Base-by-base conservation (phyloP, 345 rosid species). In the Luvunga scandens region DNA sequence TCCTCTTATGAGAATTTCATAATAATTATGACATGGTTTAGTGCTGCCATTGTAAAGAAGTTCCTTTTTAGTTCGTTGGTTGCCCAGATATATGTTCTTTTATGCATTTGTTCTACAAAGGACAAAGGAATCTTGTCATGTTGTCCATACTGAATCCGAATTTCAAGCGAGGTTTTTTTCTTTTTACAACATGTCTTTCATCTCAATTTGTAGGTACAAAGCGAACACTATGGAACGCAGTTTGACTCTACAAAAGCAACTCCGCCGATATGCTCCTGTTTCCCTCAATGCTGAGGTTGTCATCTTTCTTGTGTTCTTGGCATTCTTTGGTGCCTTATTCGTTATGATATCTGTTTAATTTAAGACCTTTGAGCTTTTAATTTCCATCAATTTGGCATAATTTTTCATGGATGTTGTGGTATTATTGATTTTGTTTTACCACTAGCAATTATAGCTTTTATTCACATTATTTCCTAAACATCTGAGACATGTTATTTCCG, bases 271-370 rank as follows among this genome's bases (percentile, higher is more conserved):
- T 86, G 90, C 92, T 79, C 77, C 93, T 42, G 94, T 91, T 88
- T 79, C 96, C 71, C 91, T 95, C 6, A 75, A 78, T 84, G 90
- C 91, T 55, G 91, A 93, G 89, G 99, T 94, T 76, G n/a, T 75
- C 57, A 53, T 39, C 65, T 76, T 65, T 76, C 68, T 39, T 73
- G 75, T 76, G 56, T 73, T 25, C 71, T 74, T 64, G 68, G 50
- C 18, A 24, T 62, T 66, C 33, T 67, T 27, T 24, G 0, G 39
- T 81, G 28, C 42, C n/a, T 64, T 71, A 38, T 33, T 56, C 25
- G n/a, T 71, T 71, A 14, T 45, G 38, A 36, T 30, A 61, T 69
- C 21, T 79, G 68, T 39, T 77, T 69, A 25, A 66, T 75, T 27
- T 60, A 27, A 55, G 31, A 25, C 9, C 59, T 57, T 65, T 22